Conservation (phyloP, 2,329 filamentous ascomycete species). For the Colletotrichum tabaci region DNA sequence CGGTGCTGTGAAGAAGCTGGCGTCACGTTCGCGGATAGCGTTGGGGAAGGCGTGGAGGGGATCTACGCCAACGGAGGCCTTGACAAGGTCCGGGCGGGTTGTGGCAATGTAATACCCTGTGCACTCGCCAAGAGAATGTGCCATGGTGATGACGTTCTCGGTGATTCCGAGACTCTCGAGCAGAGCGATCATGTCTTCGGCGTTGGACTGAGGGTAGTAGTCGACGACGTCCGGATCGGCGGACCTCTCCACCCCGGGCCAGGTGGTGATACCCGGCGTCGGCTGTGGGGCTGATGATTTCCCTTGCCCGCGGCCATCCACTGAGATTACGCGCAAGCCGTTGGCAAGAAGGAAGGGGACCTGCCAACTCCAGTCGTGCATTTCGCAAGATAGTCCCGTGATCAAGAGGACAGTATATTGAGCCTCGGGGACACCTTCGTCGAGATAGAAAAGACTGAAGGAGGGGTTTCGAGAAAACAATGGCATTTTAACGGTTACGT, state of each 20-base stretch:
- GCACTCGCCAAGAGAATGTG: no score
- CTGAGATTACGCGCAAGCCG: conserved; percentile 26
- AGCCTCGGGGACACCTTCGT: conserved; percentile 16
- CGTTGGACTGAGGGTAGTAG: conserved; percentile 34
- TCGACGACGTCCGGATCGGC: conserved; percentile 26
- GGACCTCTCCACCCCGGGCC: conserved; percentile 29
- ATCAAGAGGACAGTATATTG: conserved; percentile 17
- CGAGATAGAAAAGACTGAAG: conserved; percentile 27
- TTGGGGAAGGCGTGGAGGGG: no score
- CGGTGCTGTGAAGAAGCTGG: no score
- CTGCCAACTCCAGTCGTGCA: conserved; percentile 36
- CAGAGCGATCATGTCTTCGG: conserved; percentile 8
- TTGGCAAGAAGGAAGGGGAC: conserved; percentile 21
- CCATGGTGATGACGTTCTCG: no score
- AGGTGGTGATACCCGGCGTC: neutral
- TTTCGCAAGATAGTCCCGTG: conserved; percentile 25
- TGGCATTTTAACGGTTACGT: conserved; percentile 1
- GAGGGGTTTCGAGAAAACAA: conserved; percentile 26
- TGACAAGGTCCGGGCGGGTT: no score
- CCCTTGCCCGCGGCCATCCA: conserved; percentile 30
- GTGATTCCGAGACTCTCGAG: no score
- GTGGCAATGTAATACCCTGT: no score
- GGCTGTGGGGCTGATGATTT: conserved; percentile 28
- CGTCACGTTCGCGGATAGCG: no score
- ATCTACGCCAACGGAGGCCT: no score